Percentiles rank a stretch among this genome's conserved stretches.
These are phyloP conservation scores for Cryphonectria carpinicola DNA, from an alignment of 2,329 filamentous ascomycete species.

Conservation along the genomic window DNA sequence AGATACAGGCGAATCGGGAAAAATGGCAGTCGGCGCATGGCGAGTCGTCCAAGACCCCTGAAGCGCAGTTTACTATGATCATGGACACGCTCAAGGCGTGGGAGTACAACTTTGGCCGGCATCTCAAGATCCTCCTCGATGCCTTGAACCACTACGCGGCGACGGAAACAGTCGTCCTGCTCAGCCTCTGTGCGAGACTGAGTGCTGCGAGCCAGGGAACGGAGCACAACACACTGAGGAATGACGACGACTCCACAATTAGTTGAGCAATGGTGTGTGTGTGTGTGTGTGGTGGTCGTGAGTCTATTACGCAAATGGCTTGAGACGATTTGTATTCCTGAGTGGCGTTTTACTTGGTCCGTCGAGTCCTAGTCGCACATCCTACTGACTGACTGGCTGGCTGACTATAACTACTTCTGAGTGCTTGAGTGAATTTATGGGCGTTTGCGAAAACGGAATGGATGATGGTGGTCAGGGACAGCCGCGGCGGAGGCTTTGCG, in stretches of 20 bases:
- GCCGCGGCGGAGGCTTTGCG: neutral
- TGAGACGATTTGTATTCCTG: constrained; percentile 12
- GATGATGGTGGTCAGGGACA: constrained; percentile 1
- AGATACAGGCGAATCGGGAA: constrained; percentile 55
- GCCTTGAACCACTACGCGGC: constrained; percentile 96
- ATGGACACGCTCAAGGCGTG: constrained; percentile 86
- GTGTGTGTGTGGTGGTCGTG: neutral
- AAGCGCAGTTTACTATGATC: constrained; percentile 56
- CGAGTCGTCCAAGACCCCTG: constrained; percentile 40
- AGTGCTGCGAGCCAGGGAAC: constrained; percentile 81
- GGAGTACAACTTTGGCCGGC: constrained; percentile 89
- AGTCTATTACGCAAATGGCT: neutral
- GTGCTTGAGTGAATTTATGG: neutral
- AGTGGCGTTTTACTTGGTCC: constrained; percentile 20
- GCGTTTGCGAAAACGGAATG: neutral
- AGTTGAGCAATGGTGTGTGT: constrained; percentile 7
- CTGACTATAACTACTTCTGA: neutral
- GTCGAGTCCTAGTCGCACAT: neutral
- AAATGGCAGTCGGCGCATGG: constrained; percentile 43
- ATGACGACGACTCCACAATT: constrained; percentile 55
- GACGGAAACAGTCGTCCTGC: constrained; percentile 91
- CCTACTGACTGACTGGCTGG: neutral
- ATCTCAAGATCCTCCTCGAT: constrained; percentile 91
- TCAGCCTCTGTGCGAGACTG: constrained; percentile 82
- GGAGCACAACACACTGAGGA: constrained; percentile 62